phyloP scores from a whole-genome alignment of 306 rosid genomes.

The Senna siamea region DNA sequence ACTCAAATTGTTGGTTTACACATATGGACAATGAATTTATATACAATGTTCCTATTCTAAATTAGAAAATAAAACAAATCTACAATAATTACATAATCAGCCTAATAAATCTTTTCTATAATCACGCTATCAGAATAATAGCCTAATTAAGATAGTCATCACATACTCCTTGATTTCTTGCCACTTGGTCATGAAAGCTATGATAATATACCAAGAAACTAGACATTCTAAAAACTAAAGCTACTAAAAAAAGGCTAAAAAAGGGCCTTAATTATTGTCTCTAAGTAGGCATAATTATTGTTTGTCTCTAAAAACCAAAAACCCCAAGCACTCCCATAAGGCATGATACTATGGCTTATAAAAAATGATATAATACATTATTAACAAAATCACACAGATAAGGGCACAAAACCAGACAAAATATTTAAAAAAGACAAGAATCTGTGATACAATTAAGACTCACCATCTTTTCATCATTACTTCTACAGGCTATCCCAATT shows the following conservation, averaged over 20 bases:
- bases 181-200: background rate
- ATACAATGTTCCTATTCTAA: too few species aligned
- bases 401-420: background rate
- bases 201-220: background rate
- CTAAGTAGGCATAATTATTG: background rate
- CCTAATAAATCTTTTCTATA: too few species aligned
- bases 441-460: slow-evolving; percentile 15
- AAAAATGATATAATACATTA: background rate
- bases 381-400: background rate
- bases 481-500: slow-evolving; percentile 57
- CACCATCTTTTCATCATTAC: slow-evolving; percentile 74
- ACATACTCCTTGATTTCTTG: background rate
- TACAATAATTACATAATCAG: too few species aligned
- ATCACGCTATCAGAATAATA: too few species aligned
- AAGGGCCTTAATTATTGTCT: background rate
- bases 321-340: background rate
- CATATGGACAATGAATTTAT: too few species aligned
- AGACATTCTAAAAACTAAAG: background rate
- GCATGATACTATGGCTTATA: background rate
- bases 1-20: too few species aligned
- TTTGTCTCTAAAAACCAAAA: background rate
- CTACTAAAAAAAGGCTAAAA: background rate
- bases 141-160: too few species aligned
- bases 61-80: too few species aligned
- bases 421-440: background rate